Evolutionary conservation across 75 land plant species (phyloP), one percentile per base, ranked within the genome.

Genomic region (Cryptomeria japonica): DNA sequence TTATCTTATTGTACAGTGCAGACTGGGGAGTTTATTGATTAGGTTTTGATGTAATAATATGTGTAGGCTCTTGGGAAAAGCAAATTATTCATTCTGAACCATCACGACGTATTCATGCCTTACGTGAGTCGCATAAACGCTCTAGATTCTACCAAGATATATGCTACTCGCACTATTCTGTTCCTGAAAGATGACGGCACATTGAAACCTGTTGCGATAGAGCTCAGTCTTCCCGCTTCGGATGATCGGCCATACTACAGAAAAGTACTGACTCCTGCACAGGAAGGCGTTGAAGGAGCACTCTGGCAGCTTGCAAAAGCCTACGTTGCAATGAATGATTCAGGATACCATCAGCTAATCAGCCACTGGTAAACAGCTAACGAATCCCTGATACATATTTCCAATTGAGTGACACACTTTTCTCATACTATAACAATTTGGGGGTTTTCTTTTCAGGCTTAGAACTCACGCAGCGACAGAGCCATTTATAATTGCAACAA

Each of bases 221-320:
- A 96, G 87, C 76, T 96, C n/a, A 92, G 97, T 88, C 72, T 93
- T 34, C 95, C 95, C 93, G 32, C 88, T 78, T n/a, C 82, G 12
- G 4, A 64, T 7, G 31, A 77, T 82, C 73, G 55, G 39, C 10
- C 87, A 90, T 47, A 84, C 85, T 86, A 68, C 25, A 90, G 88
- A 38, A 80, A 92, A 14, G 96, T 93, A 14, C 88, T 87, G 75
- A 51, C 84, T 12, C 99, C 95, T 16, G 78, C 91, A 49, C 70
- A 47, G 75, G 72, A 93, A 38, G 90, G 91, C 31, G 89, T 88
- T 5, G 82, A 84, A 1, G 55, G 44, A 12, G 87, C 88, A 85
- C 91, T 93, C 0, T 95, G 96, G 96, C 89, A 87, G 44, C 88
- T 95, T 2, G 95, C 96, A 16, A 95, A 95, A 78, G 89, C 94